Base-by-base conservation (phyloP, 139 green algal species). In the Chlamydomonas schloesseri region DNA sequence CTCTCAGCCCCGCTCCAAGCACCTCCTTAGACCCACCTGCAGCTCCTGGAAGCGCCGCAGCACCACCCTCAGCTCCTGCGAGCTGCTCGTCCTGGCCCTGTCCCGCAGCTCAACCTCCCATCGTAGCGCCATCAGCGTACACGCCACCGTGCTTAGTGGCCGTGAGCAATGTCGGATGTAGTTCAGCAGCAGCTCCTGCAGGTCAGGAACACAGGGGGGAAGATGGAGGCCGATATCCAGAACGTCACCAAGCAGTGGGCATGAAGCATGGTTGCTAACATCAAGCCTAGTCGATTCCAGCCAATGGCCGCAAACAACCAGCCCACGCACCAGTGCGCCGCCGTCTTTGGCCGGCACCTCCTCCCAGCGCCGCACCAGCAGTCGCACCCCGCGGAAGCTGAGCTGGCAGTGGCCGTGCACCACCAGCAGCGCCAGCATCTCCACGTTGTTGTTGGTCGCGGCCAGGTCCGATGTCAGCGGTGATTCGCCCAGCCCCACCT, bases 361-460 rank as follows among this genome's bases (percentile, higher is more conserved):
- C 75, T 82, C 57, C 75, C 75, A 82, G 34, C 37, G 57, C 34
- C 36, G 75, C 75, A 82, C 58, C 58, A 82, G 57, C 34, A 82
- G 58, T 34, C 58, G 23, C 57, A 82, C 26, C 8, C 75, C 75
- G 1, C 58, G 57, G 23, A 58, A 17, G 58, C 75, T 71, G 24
- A 82, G 75, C 57, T 71, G 34, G 75, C 75, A 82, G 75, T 29
- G 34, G 75, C 75, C 58, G 26, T 71, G 15, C 18, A 34, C 23
- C 75, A 82, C 75, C 21, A 82, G 75, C 57, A 82, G 58, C 26
- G 58, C 75, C 75, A 82, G 75, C 57, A 82, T 20, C 58, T 58
- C 23, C 58, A 82, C 75, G 58, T 64, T 71, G 58, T 29, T 10
- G 28, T 1, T 26, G 11, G 24, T 36, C 0, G 47, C 57, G 2